Percentiles rank a stretch among this genome's conserved stretches.
Conservation (phyloP, 192 early-diverging fungal genomes). For the Coemansia sp. region DNA sequence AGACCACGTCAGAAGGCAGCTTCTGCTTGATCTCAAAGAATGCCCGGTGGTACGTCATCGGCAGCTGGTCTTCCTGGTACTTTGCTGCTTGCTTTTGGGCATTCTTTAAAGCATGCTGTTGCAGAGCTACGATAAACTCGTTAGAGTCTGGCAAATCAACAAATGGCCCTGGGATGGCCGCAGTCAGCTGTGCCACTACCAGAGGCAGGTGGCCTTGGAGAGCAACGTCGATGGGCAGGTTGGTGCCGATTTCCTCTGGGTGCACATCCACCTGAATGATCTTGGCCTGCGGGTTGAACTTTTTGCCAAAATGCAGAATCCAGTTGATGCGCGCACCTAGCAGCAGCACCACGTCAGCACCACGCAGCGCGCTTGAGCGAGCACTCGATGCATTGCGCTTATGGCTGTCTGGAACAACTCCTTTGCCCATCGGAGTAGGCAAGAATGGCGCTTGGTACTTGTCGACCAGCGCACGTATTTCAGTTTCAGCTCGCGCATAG, state of each 20-base stretch:
- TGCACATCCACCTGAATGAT: slow-evolving; percentile 71
- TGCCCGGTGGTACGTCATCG: slow-evolving; percentile 68
- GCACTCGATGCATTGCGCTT: slow-evolving; percentile 62
- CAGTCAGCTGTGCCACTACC: slow-evolving; percentile 56
- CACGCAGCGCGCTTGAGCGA: slow-evolving; percentile 60
- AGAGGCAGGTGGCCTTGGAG: slow-evolving; percentile 62
- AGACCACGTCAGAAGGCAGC: slow-evolving; percentile 56
- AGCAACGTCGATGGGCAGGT: slow-evolving; percentile 49
- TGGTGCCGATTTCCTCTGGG: slow-evolving; percentile 65
- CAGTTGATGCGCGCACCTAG: slow-evolving; percentile 71
- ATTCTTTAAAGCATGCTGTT: slow-evolving; percentile 49
- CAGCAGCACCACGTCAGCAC: slow-evolving; percentile 66
- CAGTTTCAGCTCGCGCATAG: slow-evolving; percentile 64
- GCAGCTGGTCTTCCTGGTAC: slow-evolving; percentile 42
- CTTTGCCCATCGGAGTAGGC: slow-evolving; percentile 74
- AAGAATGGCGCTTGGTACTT: slow-evolving; percentile 63
- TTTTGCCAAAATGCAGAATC: slow-evolving; percentile 70
- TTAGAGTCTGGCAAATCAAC: slow-evolving; percentile 8
- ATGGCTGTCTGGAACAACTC: slow-evolving; percentile 64
- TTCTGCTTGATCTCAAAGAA: slow-evolving; percentile 63
- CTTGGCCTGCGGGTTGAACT: slow-evolving; percentile 56
- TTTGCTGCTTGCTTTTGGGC: slow-evolving; percentile 39
- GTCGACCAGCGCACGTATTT: slow-evolving; percentile 57
- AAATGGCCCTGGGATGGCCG: slow-evolving; percentile 26
- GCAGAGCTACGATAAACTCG: slow-evolving; percentile 25